Evolutionary conservation across 495 filamentous ascomycete genomes (phyloP), one percentile per base, ranked within the genome.

Genomic region (Xylaria palmicola): DNA sequence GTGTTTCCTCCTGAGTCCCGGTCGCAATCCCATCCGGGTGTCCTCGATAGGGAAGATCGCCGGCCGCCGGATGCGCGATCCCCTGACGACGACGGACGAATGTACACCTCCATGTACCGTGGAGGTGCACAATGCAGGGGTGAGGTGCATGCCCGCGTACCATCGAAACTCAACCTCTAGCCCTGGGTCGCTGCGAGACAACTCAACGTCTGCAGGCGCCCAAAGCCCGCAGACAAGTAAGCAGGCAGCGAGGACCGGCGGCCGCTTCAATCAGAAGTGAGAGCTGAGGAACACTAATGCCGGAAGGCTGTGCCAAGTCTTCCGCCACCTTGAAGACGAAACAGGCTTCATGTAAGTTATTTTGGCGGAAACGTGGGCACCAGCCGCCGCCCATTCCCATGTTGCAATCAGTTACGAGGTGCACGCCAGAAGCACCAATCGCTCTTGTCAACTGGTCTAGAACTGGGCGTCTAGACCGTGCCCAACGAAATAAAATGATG

Each of bases 391-490:
- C 53, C 32, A 43, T 56, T 27, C 17, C 8, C 15, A 57, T 57
- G 55, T 57, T 57, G 55, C 30, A 30, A 57, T 48, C 10, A 57
- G 55, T 57, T 57, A 26, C 41, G 29, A 57, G 19, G 15, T 40
- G 41, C 41, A 57, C 55, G 41, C 22, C 53, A 57, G 40, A 47
- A 9, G n/a, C 17, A 22, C 19, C 19, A 41, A 30, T 19, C 3
- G 10, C 40, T 36, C 10, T 34, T 20, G 17, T 22, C 5, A 26
- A 36, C 48, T 36, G 2, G 29, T 20, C 19, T 36, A 34, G 24
- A 27, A 4, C 37, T 40, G 17, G 17, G 19, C 41, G 22, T 44
- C 8, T 10, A 55, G 24, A 19, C 29, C 30, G 5, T 22, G 24
- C 17, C 5, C 6, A 9, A 19, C 26, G 13, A 39, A 40, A 9